phyloP scores from a whole-genome alignment of 805 yeast genomes.

The Kregervanrija fluxuum region DNA sequence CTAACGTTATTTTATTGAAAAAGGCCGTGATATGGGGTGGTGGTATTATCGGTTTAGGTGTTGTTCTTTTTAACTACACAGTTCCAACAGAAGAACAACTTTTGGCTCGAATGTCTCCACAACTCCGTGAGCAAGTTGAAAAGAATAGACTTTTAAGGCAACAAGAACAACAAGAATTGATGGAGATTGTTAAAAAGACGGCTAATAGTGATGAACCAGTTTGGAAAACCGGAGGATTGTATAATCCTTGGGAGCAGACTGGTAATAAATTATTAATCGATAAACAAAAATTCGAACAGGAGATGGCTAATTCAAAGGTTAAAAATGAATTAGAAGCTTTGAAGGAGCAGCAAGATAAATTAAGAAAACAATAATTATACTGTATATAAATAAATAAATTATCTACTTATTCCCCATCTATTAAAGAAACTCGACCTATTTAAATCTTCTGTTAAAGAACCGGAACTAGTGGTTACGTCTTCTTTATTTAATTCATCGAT shows the following conservation, averaged over 20 bases:
- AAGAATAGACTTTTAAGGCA: slow-evolving; percentile 52
- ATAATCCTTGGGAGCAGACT: slow-evolving; percentile 55
- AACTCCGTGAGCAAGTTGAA: slow-evolving; percentile 69
- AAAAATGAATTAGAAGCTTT: slow-evolving; percentile 33
- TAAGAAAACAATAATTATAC: not conserved
- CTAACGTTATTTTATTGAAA: slow-evolving; percentile 18
- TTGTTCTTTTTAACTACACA: slow-evolving; percentile 59
- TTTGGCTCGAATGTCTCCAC: slow-evolving; percentile 71
- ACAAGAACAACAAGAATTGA: slow-evolving; percentile 62
- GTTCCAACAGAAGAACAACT: slow-evolving; percentile 84
- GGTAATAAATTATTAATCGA: slow-evolving; percentile 31
- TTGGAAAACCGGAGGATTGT: slow-evolving; percentile 71
- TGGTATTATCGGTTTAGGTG: slow-evolving; percentile 69
- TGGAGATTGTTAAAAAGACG: slow-evolving; percentile 58
- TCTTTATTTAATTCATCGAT: slow-evolving; percentile 66
- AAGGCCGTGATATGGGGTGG: slow-evolving; percentile 40
- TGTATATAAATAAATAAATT: not conserved
- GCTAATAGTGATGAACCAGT: slow-evolving; percentile 67
- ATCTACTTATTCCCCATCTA: slow-evolving; percentile 10
- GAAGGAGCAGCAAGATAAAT: slow-evolving; percentile 30
- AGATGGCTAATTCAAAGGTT: slow-evolving; percentile 34
- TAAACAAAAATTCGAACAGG: slow-evolving; percentile 40
- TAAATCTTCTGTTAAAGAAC: slow-evolving; percentile 6
- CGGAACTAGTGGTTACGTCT: slow-evolving; percentile 17
- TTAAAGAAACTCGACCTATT: slow-evolving; percentile 6